A percentile compares a stretch with the other conserved stretches of the same genome.
These are phyloP conservation scores for Hypholoma fasciculare DNA, from an alignment of 768 basidiomycete genomes.

Conservation along the genomic window DNA sequence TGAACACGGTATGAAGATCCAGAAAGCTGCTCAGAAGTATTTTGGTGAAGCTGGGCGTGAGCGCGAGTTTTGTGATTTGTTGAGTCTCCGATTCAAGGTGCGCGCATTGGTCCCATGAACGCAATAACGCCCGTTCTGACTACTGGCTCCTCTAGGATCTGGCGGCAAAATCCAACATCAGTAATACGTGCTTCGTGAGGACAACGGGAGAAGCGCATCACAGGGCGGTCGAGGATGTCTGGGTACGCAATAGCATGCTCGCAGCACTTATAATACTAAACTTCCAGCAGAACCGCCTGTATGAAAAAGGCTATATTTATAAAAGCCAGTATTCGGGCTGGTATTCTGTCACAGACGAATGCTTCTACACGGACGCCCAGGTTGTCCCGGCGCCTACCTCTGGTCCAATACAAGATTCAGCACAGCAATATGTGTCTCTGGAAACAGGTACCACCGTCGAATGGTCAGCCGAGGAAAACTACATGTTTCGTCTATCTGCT, in stretches of 20 bases:
- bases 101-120: neutral
- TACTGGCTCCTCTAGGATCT: conserved; percentile 48
- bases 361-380: conserved; percentile 75
- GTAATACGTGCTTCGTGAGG: conserved; percentile 72
- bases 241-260: conserved; percentile 53
- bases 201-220: conserved; percentile 70
- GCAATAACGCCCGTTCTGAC: neutral
- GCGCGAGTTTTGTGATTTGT: conserved; percentile 65
- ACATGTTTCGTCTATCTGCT: no score
- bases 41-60: conserved; percentile 42
- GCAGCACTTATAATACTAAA: neutral
- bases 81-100: conserved; percentile 76
- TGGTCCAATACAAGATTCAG: neutral
- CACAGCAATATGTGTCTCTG: conserved; percentile 41
- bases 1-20: conserved; percentile 91
- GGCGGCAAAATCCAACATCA: conserved; percentile 61
- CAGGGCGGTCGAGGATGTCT: conserved; percentile 69
- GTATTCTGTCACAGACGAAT: conserved; percentile 93
- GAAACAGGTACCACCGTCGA: conserved; percentile 80
- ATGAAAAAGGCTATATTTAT: conserved; percentile 70
- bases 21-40: conserved; percentile 65
- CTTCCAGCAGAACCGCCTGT: conserved; percentile 48
- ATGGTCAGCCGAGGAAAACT: no score
- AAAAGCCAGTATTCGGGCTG: conserved; percentile 84
- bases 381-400: conserved; percentile 32